Base-by-base conservation (phyloP, 495 filamentous ascomycete species). In the Trichoderma reesei region DNA sequence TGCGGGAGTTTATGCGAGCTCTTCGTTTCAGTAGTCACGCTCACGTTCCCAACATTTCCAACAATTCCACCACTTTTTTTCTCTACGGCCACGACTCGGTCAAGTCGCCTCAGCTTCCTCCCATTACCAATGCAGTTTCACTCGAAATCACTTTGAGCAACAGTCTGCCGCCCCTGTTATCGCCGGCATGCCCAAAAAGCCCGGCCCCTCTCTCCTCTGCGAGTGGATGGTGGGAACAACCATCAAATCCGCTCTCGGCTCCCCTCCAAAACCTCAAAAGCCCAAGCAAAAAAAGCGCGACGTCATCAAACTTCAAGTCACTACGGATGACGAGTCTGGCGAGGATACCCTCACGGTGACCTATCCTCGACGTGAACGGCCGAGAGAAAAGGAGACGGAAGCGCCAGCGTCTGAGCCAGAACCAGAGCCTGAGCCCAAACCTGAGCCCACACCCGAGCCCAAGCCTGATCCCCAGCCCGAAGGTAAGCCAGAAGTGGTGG, bases 181-280 rank as follows among this genome's bases (percentile, higher is more conserved):
- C 26, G 3, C 41, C n/a, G 16, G 33, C 9, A 41, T 56, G 37
- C 51, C 8, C 10, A 61, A 68, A 34, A 41, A 73, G 71, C 68
- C 70, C 68, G 4, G 71, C 72, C 20, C 42, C 68, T 59, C 73
- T 70, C 16, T 64, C 73, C 33, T 61, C 33, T 38, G n/a, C 41
- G 76, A 80, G 66, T 80, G 78, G 78, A 68, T 78, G 61, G 62
- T 76, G 1, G 76, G 76, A 38, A 72, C 72, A 44, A 77, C 76
- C 33, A 39, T 75, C 38, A 31, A 48, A 61, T 61, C 59, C 36
- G 59, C 59, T 34, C 36, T 61, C n/a, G n/a, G 64, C 48, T 11
- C 48, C 48, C 20, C 26, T 61, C 56, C 54, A 0, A 61, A 41
- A 44, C 0, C 39, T 9, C 48, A 64, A 5, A 65, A 38, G 0